Conservation (phyloP, 1,284 basidiomycete genomes). For the Trichosporon faecale region DNA sequence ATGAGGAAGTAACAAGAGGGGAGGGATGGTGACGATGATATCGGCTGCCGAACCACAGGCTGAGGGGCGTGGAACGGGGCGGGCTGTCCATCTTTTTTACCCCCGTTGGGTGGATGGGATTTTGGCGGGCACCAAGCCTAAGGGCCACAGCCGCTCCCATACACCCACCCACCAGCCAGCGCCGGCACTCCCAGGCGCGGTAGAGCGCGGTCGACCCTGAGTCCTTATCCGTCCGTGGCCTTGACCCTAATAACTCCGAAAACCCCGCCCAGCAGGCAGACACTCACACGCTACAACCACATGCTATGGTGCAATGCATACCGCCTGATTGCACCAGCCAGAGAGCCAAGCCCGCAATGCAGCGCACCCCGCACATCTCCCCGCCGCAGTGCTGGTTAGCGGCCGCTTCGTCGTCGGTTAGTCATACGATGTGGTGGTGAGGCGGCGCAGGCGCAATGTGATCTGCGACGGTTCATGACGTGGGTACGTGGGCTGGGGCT, state of each 20-base stretch:
- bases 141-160: not conserved
- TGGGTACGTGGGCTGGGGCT: not conserved
- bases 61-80: conserved; percentile 5
- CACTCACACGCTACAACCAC: not conserved
- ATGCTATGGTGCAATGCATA: not conserved
- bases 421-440: not conserved
- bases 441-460: not conserved
- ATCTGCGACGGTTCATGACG: not conserved
- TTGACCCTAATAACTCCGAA: conserved; percentile 12
- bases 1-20: not conserved
- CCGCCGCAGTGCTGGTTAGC: not conserved
- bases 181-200: not conserved
- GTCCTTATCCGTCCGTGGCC: conserved; percentile 7
- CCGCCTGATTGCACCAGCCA: not conserved
- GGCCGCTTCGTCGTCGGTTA: not conserved
- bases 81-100: conserved; percentile 10
- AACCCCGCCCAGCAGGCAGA: conserved; percentile 2
- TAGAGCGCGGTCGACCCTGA: conserved; percentile 7
- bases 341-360: not conserved
- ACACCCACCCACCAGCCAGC: not conserved
- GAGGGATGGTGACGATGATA: not conserved
- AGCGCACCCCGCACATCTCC: not conserved
- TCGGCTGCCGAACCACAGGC: not conserved
- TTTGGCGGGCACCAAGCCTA: not conserved
- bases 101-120: not conserved